A percentile compares a stretch with the other conserved stretches of the same genome.
These are phyloP conservation scores for Chrysochromulina parva DNA, from an alignment of 78 protist species.

Conservation along the genomic window DNA sequence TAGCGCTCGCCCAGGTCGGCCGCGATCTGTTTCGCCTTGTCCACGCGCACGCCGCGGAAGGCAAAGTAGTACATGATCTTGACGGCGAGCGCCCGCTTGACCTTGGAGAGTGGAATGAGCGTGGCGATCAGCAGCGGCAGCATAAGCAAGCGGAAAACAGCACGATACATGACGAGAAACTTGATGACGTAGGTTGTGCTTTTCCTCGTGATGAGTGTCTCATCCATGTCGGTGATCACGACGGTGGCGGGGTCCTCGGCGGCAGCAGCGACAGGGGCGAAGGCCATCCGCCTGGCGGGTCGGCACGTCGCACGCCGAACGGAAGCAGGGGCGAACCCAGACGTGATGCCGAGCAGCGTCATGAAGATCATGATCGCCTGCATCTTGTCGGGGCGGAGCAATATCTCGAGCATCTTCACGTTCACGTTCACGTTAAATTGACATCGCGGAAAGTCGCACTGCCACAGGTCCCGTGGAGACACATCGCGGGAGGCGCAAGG, in stretches of 20 bases:
- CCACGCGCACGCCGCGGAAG: neutral
- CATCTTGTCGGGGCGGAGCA: too few species aligned
- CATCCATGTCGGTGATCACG: conserved; percentile 13
- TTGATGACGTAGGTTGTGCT: neutral
- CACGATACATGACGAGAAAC: neutral
- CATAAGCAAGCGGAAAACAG: neutral
- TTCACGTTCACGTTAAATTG: too few species aligned
- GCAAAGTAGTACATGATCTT: neutral
- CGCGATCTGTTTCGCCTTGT: neutral
- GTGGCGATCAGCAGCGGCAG: neutral
- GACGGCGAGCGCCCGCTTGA: neutral
- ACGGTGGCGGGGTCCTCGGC: neutral
- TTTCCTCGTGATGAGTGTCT: neutral
- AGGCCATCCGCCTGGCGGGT: too few species aligned
- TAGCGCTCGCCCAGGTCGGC: neutral
- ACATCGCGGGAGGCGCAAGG: too few species aligned
- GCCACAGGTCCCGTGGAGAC: too few species aligned
- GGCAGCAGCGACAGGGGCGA: too few species aligned
- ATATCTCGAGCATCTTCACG: too few species aligned
- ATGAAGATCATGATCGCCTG: too few species aligned
- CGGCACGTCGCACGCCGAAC: too few species aligned
- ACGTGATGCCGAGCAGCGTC: too few species aligned
- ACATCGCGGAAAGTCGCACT: too few species aligned
- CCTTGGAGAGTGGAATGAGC: neutral
- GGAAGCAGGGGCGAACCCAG: too few species aligned